Evolutionary conservation across 1,139 yeast species (phyloP).

Genomic region (Candida sanyaensis): DNA sequence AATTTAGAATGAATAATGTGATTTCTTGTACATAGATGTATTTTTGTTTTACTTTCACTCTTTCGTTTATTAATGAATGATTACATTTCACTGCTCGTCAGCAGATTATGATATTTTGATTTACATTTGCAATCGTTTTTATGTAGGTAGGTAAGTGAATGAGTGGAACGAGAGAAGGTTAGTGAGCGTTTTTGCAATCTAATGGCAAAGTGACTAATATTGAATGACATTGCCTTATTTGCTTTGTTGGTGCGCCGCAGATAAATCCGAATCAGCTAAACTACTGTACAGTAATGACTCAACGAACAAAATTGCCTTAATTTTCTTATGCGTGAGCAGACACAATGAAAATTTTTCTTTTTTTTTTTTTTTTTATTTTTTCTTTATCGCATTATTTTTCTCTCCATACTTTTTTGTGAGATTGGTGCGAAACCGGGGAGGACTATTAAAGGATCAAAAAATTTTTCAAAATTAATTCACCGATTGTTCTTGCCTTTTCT

Average conservation of each 20-base stretch:
- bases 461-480: not conserved
- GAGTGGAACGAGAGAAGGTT: not conserved
- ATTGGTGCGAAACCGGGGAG: constrained; percentile 4
- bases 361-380: not conserved
- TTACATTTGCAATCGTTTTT: not conserved
- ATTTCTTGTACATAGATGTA: constrained; percentile 3
- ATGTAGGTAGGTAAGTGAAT: not conserved
- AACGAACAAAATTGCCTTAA: not conserved
- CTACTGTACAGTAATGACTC: not conserved
- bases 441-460: not conserved
- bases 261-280: not conserved
- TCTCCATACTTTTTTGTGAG: not conserved
- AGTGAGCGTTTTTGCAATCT: no score
- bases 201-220: no score
- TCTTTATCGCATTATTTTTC: not conserved
- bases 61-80: not conserved
- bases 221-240: no score
- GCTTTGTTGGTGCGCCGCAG: not conserved
- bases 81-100: not conserved
- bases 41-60: not conserved
- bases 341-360: not conserved
- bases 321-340: not conserved
- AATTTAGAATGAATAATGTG: not conserved
- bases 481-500: not conserved
- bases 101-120: not conserved